phyloP scores from a whole-genome alignment of 2,329 filamentous ascomycete genomes.

The Kalaharituber pfeilii region DNA sequence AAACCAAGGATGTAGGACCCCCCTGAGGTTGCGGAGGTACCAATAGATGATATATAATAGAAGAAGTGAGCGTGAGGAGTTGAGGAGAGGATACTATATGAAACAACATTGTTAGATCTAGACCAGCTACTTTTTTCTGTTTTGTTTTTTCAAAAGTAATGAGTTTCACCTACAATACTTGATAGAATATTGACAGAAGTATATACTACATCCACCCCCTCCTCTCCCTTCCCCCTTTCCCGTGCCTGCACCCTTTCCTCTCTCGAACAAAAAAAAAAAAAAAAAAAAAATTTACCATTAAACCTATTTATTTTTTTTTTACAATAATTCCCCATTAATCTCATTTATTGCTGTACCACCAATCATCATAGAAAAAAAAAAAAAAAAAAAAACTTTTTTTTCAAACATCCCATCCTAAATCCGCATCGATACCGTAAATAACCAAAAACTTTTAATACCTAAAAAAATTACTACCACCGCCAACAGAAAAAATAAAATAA shows the following conservation, averaged over 20 bases:
- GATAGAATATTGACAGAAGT: no score
- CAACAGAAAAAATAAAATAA: not conserved
- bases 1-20: not conserved
- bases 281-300: not conserved
- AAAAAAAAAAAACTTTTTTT: not conserved
- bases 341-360: not conserved
- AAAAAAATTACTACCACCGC: not conserved
- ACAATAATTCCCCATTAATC: not conserved
- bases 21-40: not conserved
- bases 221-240: no score
- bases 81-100: not conserved
- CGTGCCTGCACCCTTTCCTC: no score
- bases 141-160: not conserved
- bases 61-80: not conserved
- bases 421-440: no score
- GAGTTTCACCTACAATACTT: no score
- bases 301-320: not conserved
- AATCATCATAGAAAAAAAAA: not conserved
- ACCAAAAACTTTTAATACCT: no score
- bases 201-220: no score
- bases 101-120: no score
- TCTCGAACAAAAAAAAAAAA: conserved; percentile 1
- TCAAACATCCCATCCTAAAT: not conserved
- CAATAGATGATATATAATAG: not conserved
- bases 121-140: not conserved